Base-by-base conservation (phyloP, 768 basidiomycete genomes). In the Collybia mongolica region DNA sequence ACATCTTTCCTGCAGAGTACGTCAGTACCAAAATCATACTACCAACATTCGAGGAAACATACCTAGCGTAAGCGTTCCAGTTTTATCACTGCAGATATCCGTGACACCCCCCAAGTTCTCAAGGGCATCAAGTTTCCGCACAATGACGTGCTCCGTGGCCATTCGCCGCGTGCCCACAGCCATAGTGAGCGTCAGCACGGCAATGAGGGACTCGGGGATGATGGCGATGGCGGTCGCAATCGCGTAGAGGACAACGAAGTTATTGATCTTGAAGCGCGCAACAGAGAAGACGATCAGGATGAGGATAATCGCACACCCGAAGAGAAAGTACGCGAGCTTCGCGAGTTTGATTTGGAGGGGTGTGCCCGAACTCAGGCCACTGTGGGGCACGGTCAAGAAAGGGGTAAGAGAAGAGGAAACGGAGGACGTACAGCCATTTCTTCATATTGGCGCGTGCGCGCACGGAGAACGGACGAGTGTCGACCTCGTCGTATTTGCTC, bases 1-100 rank as follows among this genome's bases (percentile, higher is more conserved):
- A 70, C 72, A 73, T 74, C 54, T 70, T 62, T 1, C 73, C 73
- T 71, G 17, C 43, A 1, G 41, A 48, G n/a, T 22, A 49, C 41
- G 29, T 43, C 40, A 6, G 20, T 0, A 41, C 9, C 15, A 0
- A 39, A 17, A 1, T 28, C 9, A 1, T 24, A 23, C 6, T 6
- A 12, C 11, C 24, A 7, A 20, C 2, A 11, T 6, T 5, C 12
- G 37, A 6, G 2, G 14, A 2, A 39, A 53, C 57, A 42, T 22
- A 65, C 68, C 68, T 1, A 72, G 63, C 2, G 80, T 81, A 24
- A 81, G 61, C 14, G 84, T 86, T 20, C 84, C 84, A 0, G 84
- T 86, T 63, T 85, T 85, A 63, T 86, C 84, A 19, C 80, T 82
- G 60, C 83, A 85, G 35, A 75, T 69, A 57, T 73, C 68, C 3